Base-by-base conservation (phyloP, 1,284 basidiomycete genomes). In the Tetrapyrgos nigripes region DNA sequence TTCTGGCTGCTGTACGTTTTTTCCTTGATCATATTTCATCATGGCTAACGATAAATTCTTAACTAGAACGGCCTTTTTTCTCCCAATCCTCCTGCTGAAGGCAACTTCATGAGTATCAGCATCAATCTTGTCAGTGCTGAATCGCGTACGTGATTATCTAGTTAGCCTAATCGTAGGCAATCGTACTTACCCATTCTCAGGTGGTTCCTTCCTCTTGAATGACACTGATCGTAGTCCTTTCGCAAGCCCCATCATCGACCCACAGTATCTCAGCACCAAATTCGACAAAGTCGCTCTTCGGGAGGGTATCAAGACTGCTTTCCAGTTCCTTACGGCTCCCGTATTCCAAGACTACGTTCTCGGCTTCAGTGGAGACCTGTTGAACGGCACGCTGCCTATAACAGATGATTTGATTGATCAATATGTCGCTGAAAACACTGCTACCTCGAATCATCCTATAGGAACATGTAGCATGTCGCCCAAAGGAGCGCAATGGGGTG, bases 121-220 rank as follows among this genome's bases (percentile, higher is more conserved):
- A 61, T 64, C 5, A 62, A 59, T 13, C 62, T 72, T 13, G 68
- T 74, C 29, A 62, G 71, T 37, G 70, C 72, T 3, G 61, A 62
- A 1, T 73, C 71, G 31, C 67, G 72, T 73, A 53, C 53, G 66
- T 66, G 60, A n/a, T 2, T 37, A 9, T 33, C 13, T 8, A 23
- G 31, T 40, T 19, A 5, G 19, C 21, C 5, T 46, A 27, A 4
- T 45, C 29, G 13, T 21, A 4, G 11, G 19, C 10, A 31, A 14
- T 27, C 21, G 17, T 9, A 26, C 17, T 48, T 48, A 17, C 4
- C 5, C 8, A 14, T 48, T 48, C 48, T 50, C 13, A 50, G 33
- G 3, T 21, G 23, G 48, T 53, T 3, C 57, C 3, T 65, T 79
- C 17, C 69, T 48, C 29, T 14, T 63, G 65, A 11, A 51, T 67